These are phyloP conservation scores for Podaxis rugospora DNA, from an alignment of 768 basidiomycete species.

Conservation along the genomic window DNA sequence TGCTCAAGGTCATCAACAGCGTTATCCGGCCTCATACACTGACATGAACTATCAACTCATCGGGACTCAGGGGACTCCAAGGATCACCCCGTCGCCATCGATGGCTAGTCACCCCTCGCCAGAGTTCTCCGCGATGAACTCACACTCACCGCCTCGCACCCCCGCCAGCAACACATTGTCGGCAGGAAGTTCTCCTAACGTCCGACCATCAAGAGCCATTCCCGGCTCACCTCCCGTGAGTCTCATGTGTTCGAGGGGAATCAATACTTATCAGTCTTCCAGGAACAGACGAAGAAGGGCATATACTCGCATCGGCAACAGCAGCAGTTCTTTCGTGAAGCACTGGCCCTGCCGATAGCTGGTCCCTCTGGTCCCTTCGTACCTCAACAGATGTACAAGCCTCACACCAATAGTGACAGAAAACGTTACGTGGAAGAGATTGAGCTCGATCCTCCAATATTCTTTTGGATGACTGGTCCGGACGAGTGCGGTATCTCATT, in stretches of 20 bases:
- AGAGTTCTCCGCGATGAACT: not conserved
- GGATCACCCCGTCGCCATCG: not conserved
- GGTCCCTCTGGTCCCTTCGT: conserved; percentile 45
- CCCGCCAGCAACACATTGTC: conserved; percentile 1
- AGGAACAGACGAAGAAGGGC: conserved; percentile 20
- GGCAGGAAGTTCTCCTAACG: conserved; percentile 5
- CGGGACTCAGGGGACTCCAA: not conserved
- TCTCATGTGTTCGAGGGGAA: not conserved
- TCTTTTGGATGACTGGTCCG: conserved; percentile 52
- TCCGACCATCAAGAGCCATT: conserved; percentile 5
- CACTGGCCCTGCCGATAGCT: conserved; percentile 30
- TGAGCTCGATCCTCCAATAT: conserved; percentile 56
- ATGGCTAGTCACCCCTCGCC: not conserved
- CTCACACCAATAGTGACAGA: conserved; percentile 72
- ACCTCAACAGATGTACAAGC: conserved; percentile 69
- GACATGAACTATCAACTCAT: not conserved
- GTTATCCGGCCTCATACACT: conserved; percentile 1
- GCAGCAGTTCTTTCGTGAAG: conserved; percentile 39
- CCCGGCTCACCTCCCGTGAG: conserved; percentile 2
- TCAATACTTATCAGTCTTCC: conserved; percentile 7
- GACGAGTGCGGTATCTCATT: conserved; percentile 58
- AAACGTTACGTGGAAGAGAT: conserved; percentile 75
- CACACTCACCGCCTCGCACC: conserved; percentile 4
- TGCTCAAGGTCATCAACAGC: not conserved
- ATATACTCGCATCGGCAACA: conserved; percentile 42